Base-by-base conservation (phyloP, 75 land plant species). In the Azolla pinnata region DNA sequence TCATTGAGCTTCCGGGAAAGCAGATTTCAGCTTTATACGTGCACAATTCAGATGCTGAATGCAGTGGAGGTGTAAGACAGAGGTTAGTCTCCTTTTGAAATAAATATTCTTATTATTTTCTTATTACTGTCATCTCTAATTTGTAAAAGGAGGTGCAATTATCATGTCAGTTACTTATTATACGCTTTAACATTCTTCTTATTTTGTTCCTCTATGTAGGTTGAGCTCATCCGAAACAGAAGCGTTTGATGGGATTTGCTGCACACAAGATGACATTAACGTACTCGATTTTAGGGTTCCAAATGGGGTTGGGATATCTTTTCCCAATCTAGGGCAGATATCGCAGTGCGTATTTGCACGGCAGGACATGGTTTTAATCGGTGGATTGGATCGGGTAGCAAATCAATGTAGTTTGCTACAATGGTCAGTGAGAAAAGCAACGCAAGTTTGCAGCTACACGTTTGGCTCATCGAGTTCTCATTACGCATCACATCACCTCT, bases 61-160 rank as follows among this genome's bases (percentile, higher is more conserved):
- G 83, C 55, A 88, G 82, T 57, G 98, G 90, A 45, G 98, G 98
- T 44, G 96, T 93, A 45, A 68, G 96, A 7, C 96, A 93, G 42
- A 85, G 96, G 98, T 93, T 44, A 4, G 33, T 21, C 65, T 24
- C 30, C n/a, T 63, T 14, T 54, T 8, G 18, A 38, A 38, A 38
- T 8, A 38, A 38, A 38, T 8, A 38, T 14, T 38, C 14, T 38
- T 38, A 8, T n/a, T n/a, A n/a, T n/a, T n/a, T n/a, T n/a, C n/a
- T n/a, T n/a, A n/a, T n/a, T n/a, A n/a, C n/a, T n/a, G n/a, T n/a
- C n/a, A n/a, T n/a, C n/a, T n/a, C n/a, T n/a, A n/a, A n/a, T n/a
- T n/a, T n/a, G n/a, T n/a, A n/a, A n/a, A n/a, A n/a, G n/a, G n/a
- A n/a, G n/a, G n/a, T n/a, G n/a, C n/a, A n/a, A n/a, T n/a, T n/a